Evolutionary conservation across 345 rosid species (phyloP).

Genomic region (Eucalyptus dawsonii): DNA sequence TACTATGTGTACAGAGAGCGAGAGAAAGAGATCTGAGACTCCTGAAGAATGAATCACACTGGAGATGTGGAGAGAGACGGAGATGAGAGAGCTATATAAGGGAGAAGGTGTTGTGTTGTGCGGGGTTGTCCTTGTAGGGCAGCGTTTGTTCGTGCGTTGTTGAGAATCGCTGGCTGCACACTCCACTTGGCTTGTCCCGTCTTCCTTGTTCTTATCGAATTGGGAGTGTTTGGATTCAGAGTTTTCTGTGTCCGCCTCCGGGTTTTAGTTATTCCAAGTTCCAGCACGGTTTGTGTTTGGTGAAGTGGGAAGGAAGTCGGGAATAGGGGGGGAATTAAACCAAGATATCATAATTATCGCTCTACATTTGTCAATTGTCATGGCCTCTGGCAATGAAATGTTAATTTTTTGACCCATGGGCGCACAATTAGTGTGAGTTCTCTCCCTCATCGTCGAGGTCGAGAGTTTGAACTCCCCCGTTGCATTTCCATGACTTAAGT

Average conservation of each 20-base stretch:
- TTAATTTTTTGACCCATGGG: not conserved
- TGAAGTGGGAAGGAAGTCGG: not conserved
- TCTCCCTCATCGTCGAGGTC: too few relatives aligned
- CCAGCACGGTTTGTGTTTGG: not conserved
- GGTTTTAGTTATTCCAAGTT: not conserved
- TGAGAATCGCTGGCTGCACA: not conserved
- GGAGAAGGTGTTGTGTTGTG: not conserved
- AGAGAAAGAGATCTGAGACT: not conserved
- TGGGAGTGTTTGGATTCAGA: not conserved
- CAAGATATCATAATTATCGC: accelerated
- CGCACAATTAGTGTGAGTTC: too few relatives aligned
- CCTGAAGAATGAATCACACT: not conserved
- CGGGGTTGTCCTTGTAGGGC: not conserved
- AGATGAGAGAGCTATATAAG: not conserved
- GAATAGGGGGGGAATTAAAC: accelerated
- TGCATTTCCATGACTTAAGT: too few relatives aligned
- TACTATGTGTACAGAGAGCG: too few relatives aligned
- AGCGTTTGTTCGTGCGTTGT: not conserved
- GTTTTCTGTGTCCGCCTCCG: not conserved
- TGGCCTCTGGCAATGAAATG: not conserved
- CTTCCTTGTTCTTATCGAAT: not conserved
- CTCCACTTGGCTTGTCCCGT: not conserved
- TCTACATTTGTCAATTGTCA: not conserved
- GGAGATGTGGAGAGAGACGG: not conserved
- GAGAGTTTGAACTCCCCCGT: too few relatives aligned